These are phyloP conservation scores for Thelonectria discophora DNA, from an alignment of 2,329 filamentous ascomycete genomes.

Conservation along the genomic window DNA sequence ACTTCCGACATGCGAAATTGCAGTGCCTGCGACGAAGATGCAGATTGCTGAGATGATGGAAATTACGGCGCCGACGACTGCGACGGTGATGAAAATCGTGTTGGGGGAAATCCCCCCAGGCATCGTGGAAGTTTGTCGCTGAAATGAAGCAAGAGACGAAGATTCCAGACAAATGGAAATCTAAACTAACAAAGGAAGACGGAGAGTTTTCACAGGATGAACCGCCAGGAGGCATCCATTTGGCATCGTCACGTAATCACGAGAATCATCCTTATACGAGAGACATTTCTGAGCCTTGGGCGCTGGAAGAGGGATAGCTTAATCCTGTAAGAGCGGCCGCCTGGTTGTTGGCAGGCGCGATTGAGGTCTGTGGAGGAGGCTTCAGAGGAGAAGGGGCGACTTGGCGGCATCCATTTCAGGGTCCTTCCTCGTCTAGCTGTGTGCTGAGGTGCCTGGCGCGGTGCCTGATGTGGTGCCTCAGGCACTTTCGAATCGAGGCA, in stretches of 20 bases:
- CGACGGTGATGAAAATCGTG: constrained; percentile 31
- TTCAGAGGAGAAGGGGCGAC: not conserved
- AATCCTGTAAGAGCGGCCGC: constrained; percentile 14
- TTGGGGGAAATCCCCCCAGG: constrained; percentile 19
- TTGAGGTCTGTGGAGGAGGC: not conserved
- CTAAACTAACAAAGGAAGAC: not conserved
- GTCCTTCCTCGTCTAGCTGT: no score
- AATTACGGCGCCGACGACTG: constrained; percentile 35
- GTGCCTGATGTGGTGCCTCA: not conserved
- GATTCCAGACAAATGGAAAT: constrained; percentile 3
- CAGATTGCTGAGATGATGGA: constrained; percentile 31
- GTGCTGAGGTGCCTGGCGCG: not conserved
- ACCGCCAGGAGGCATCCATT: not conserved
- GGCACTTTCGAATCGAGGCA: not conserved
- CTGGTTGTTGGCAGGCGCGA: not conserved
- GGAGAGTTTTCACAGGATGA: not conserved
- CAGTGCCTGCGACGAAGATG: constrained; percentile 38
- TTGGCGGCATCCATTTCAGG: no score
- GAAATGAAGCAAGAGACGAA: constrained; percentile 2
- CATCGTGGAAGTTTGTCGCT: constrained; percentile 19
- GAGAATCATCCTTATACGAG: constrained; percentile 8
- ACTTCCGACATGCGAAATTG: constrained; percentile 25
- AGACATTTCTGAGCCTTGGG: constrained; percentile 5
- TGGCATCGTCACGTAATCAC: constrained; percentile 18
- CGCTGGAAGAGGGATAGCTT: constrained; percentile 15